Conservation (phyloP, 2,329 filamentous ascomycete genomes). For the Xylariaceae sp. region DNA sequence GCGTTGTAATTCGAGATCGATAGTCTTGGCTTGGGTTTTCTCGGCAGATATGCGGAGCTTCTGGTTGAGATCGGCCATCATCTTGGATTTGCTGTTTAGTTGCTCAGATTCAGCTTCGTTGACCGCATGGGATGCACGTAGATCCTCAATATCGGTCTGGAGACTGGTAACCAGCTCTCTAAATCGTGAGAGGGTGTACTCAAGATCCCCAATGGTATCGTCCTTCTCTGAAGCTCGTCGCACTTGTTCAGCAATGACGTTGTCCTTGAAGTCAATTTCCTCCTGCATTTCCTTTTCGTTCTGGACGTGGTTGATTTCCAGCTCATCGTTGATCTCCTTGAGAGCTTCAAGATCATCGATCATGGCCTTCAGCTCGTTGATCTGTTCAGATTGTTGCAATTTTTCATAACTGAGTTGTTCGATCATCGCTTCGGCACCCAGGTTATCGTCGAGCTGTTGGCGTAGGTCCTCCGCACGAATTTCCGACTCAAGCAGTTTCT, state of each 20-base stretch:
- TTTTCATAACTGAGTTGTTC: conserved; percentile 88
- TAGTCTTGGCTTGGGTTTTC: conserved; percentile 90
- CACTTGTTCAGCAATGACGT: conserved; percentile 75
- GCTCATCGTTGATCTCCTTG: conserved; percentile 90
- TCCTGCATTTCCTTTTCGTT: conserved; percentile 92
- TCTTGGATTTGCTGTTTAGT: conserved; percentile 78
- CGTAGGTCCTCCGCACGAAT: conserved; percentile 77
- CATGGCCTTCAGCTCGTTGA: conserved; percentile 75
- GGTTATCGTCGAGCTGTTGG: conserved; percentile 83
- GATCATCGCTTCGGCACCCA: conserved; percentile 89
- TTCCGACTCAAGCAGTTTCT: conserved; percentile 69
- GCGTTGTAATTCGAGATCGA: conserved; percentile 81
- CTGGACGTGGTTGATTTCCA: conserved; percentile 89
- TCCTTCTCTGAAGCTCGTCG: conserved; percentile 73
- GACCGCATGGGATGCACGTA: conserved; percentile 85
- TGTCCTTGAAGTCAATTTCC: conserved; percentile 85
- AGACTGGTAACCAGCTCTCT: conserved; percentile 81
- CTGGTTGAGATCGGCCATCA: conserved; percentile 95
- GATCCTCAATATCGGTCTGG: conserved; percentile 84
- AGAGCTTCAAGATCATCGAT: conserved; percentile 86
- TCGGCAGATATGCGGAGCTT: conserved; percentile 86
- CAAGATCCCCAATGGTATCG: conserved; percentile 76
- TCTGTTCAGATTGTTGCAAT: conserved; percentile 74
- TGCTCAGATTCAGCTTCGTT: conserved; percentile 92
- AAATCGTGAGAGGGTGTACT: conserved; percentile 86